Evolutionary conservation across 1,284 basidiomycete genomes (phyloP).

Genomic region (Puccinia polysora): DNA sequence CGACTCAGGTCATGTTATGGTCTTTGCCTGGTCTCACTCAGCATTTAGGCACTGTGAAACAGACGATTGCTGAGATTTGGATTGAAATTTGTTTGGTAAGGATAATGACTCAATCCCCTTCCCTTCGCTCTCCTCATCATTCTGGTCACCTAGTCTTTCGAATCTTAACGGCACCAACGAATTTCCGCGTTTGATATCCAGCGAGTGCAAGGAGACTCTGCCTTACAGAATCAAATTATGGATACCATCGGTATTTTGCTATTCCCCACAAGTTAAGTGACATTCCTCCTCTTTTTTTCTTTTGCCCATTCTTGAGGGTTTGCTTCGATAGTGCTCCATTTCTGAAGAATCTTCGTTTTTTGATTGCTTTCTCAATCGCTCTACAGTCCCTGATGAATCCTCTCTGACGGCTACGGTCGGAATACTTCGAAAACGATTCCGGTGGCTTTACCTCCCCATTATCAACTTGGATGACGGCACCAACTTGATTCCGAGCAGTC

Average conservation of each 20-base stretch:
- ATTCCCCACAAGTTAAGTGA: constrained; percentile 34
- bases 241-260: constrained; percentile 40
- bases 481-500: constrained; percentile 26
- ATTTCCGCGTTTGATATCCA: neutral
- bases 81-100: constrained; percentile 38
- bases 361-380: neutral
- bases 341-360: neutral
- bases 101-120: neutral
- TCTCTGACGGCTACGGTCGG: constrained; percentile 27
- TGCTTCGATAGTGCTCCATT: neutral
- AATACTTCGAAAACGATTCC: constrained; percentile 30
- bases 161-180: neutral
- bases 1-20: constrained; percentile 36
- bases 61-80: constrained; percentile 37
- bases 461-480: constrained; percentile 16
- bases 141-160: neutral
- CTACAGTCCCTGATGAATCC: constrained; percentile 39
- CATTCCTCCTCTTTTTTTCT: too few species aligned
- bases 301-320: too few species aligned
- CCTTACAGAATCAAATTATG: constrained; percentile 39
- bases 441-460: constrained; percentile 42
- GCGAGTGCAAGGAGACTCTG: constrained; percentile 34
- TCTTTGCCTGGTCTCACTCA: constrained; percentile 35
- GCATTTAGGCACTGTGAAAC: constrained; percentile 35
- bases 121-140: neutral